Conservation (phyloP, 192 early-diverging fungal genomes). For the Mortierella hygrophila region DNA sequence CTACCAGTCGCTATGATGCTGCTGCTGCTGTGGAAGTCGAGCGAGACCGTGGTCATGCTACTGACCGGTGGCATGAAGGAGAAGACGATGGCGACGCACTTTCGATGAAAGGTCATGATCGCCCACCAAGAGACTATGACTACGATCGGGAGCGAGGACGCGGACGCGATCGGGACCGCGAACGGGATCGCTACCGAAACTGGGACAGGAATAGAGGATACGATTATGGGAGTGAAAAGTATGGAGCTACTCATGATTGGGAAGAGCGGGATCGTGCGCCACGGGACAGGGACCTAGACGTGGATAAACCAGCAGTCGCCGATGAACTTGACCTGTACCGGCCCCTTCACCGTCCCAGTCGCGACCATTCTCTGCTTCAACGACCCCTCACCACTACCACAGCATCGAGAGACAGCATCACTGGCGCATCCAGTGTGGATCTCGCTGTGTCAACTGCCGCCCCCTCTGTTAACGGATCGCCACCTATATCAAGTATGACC, state of each 20-base stretch:
- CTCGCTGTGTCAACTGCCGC: background rate
- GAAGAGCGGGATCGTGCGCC: conserved; percentile 23
- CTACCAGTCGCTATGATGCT: conserved; percentile 9
- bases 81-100: conserved; percentile 43
- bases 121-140: conserved; percentile 23
- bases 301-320: background rate
- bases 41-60: conserved; percentile 16
- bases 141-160: conserved; percentile 29
- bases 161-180: conserved; percentile 15
- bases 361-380: conserved; percentile 17
- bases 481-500: background rate
- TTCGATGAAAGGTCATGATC: conserved; percentile 25
- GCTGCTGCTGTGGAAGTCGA: conserved; percentile 17
- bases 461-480: background rate
- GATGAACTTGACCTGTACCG: conserved; percentile 19
- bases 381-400: background rate
- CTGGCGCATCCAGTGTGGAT: background rate
- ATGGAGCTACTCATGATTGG: background rate
- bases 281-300: conserved; percentile 16
- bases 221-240: conserved; percentile 6
- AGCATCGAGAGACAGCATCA: background rate
- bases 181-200: conserved; percentile 22
- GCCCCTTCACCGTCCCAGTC: conserved; percentile 8
- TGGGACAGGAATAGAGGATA: conserved; percentile 20
- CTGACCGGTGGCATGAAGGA: conserved; percentile 33